Base-by-base conservation (phyloP, 2,329 filamentous ascomycete species). In the Botrytis tulipae region DNA sequence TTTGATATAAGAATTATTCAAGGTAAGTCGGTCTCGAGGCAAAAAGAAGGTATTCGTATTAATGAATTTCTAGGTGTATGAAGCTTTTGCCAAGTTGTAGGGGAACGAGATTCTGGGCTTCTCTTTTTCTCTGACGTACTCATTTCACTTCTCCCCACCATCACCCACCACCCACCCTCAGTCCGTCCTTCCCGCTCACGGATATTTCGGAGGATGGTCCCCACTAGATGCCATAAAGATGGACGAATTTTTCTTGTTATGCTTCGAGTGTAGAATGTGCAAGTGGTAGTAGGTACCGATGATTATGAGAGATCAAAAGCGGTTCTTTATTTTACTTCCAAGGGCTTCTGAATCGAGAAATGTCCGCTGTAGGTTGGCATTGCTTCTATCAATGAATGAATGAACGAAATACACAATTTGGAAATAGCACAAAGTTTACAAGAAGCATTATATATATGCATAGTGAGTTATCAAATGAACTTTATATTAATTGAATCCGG, bases 21-120 rank as follows among this genome's bases (percentile, higher is more conserved):
- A 48, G 22, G 29, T 29, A 44, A 16, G 7, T 66, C 25, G n/a
- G 22, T 61, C 32, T 32, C 9, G n/a, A n/a, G 48, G 44, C 5
- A 35, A 37, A 32, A 46, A 35, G 35, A n/a, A 18, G 25, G 7
- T 51, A 40, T n/a, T 57, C 48, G 25, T 69, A 22, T 42, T 20
- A 51, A 67, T 51, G n/a, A 51, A 51, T 37, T 67, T 67, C 37
- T 57, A 40, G 46, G 25, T 29, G 20, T 57, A 14, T 69, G 66
- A 69, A 69, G 48, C 66, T 42, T 69, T 57, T 69, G 40, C 48
- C 48, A 42, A 69, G 48, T 48, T 57, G 16, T 57, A 57, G n/a
- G n/a, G 51, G n/a, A 57, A 57, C n/a, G 35, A 54, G 37, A 40
- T 69, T 69, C 48, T 57, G 32, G 66, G 48, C 46, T 32, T 57